These are phyloP conservation scores for Sclerotinia subarctica DNA, from an alignment of 2,329 filamentous ascomycete species.

Conservation along the genomic window DNA sequence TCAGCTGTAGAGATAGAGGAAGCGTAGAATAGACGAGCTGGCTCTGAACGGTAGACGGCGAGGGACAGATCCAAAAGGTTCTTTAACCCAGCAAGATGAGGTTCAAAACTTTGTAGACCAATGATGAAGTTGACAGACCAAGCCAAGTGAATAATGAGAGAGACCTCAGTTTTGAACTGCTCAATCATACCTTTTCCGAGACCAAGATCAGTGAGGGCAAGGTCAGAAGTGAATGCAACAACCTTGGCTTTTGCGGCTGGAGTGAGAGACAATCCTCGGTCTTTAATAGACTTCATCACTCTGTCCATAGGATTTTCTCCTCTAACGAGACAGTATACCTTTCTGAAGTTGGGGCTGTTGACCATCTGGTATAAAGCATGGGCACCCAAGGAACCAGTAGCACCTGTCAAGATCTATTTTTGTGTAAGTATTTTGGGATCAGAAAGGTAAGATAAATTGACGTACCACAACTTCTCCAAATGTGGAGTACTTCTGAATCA, in stretches of 20 bases:
- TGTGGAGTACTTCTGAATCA: conserved; percentile 46
- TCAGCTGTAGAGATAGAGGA: conserved; percentile 41
- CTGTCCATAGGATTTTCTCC: conserved; percentile 36
- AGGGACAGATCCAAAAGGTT: conserved; percentile 21
- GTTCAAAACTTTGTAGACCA: conserved; percentile 18
- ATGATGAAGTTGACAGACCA: conserved; percentile 23
- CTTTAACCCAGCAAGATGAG: conserved; percentile 35
- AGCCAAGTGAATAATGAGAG: conserved; percentile 30
- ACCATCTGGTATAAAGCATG: conserved; percentile 59
- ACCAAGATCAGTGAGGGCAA: conserved; percentile 12
- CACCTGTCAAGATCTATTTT: conserved; percentile 54
- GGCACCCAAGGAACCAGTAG: conserved; percentile 62
- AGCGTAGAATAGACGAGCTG: conserved; percentile 40
- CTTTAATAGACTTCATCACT: conserved; percentile 18
- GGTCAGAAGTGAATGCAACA: conserved; percentile 17
- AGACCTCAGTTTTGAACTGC: conserved; percentile 38
- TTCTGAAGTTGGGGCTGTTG: conserved; percentile 51
- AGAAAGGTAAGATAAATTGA: neutral
- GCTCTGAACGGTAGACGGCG: conserved; percentile 32
- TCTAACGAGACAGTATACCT: conserved; percentile 53
- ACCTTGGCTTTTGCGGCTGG: conserved; percentile 13
- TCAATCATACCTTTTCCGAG: conserved; percentile 26
- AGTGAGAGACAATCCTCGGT: conserved; percentile 16
- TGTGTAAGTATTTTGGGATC: conserved; percentile 20
- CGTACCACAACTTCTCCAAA: conserved; percentile 34